Base-by-base conservation (phyloP, 768 basidiomycete species). In the Mrakia blollopis region DNA sequence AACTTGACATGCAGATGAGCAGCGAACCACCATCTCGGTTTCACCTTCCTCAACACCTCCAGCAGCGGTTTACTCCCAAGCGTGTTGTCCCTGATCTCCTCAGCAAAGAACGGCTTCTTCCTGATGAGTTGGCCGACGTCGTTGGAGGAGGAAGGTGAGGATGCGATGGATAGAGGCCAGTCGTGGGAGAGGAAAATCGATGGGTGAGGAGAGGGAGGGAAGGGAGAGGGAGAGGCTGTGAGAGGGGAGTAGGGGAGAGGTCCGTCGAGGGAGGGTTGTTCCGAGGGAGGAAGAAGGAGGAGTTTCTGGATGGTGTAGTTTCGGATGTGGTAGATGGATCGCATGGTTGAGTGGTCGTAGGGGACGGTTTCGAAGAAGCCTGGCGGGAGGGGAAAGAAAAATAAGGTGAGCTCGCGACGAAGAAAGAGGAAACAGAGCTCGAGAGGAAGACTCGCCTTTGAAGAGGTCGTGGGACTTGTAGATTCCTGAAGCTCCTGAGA, bases 401-500 rank as follows among this genome's bases (percentile, higher is more conserved):
- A n/a, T n/a, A n/a, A 47, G 30, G 60, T 30, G 47, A 69, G 25
- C 32, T 39, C 57, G 60, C 16, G 35, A 21, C 35, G 25, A 28
- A 50, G 57, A 23, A 72, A 39, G 13, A 21, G 3, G 10, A 30
- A 30, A 44, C 61, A 73, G 3, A 65, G 32, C 39, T 30, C 2
- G 63, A 71, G n/a, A 44, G 9, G 75, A 23, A 11, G 9, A 73
- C 85, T 73, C 60, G 86, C 87, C 96, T 83, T 85, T 85, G 71
- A 83, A 83, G 80, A 92, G 98, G 82, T 97, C 90, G 61, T 89
- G 86, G 0, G 82, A 82, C 79, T 94, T 94, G 86, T 90, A 97
- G 71, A 98, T 98, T 32, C 97, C 96, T 14, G 93, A 96, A 3
- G 91, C 89, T 5, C 97, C 97, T 28, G 91, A 90, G 62, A 99